phyloP scores from a whole-genome alignment of 2,329 filamentous ascomycete genomes.

The Chrysosporium queenslandicum region DNA sequence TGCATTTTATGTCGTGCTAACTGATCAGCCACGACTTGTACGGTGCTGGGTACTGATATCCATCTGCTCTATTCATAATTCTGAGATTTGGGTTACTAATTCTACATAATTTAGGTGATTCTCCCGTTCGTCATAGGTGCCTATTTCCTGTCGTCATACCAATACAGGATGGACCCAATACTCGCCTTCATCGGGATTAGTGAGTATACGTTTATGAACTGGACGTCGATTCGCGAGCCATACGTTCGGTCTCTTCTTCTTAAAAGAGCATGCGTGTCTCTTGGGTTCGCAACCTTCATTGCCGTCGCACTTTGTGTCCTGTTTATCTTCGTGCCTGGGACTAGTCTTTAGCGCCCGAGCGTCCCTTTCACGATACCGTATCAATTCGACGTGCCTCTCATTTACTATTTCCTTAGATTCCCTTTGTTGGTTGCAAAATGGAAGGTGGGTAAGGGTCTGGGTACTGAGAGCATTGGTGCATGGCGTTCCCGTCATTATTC shows the following conservation, averaged over 20 bases:
- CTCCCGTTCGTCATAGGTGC: slow-evolving; percentile 85
- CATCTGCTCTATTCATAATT: neutral
- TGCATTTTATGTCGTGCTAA: slow-evolving; percentile 84
- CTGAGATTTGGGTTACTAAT: slow-evolving; percentile 18
- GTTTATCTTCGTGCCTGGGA: slow-evolving; percentile 92
- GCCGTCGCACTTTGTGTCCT: slow-evolving; percentile 75
- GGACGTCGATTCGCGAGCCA: slow-evolving; percentile 76
- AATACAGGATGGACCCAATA: slow-evolving; percentile 89
- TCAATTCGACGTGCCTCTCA: neutral
- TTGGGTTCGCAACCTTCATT: slow-evolving; percentile 63
- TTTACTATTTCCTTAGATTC: neutral
- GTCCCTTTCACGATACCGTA: neutral
- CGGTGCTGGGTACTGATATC: slow-evolving; percentile 67
- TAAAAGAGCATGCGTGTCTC: slow-evolving; percentile 71
- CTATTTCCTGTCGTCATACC: slow-evolving; percentile 81
- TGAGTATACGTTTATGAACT: slow-evolving; percentile 94
- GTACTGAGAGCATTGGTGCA: slow-evolving; percentile 5
- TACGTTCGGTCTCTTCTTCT: slow-evolving; percentile 79
- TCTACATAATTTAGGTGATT: slow-evolving; percentile 48
- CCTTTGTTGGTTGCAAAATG: neutral
- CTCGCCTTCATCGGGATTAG: slow-evolving; percentile 82
- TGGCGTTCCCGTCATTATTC: neutral
- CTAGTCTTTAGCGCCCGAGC: slow-evolving; percentile 16
- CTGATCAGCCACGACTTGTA: slow-evolving; percentile 62
- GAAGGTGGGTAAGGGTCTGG: neutral